These are phyloP conservation scores for Amborella trichopoda DNA, from an alignment of 164 flowering plant species.

Conservation along the genomic window DNA sequence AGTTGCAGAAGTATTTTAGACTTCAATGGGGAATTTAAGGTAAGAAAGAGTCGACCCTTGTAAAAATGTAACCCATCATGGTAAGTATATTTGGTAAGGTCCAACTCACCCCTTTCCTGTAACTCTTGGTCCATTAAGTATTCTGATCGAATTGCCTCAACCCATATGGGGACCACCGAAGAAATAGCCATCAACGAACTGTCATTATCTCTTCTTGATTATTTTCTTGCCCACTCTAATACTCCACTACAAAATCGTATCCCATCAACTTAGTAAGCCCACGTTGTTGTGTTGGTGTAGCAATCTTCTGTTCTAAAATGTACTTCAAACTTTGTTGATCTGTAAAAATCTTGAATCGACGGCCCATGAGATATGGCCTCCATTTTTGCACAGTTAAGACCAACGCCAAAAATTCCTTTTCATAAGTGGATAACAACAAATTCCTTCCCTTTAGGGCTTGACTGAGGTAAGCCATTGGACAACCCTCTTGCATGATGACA, in stretches of 20 bases:
- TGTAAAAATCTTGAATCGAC: neutral
- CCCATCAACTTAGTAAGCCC: neutral
- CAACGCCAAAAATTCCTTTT: neutral
- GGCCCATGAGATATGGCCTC: neutral
- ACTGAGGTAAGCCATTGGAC: neutral
- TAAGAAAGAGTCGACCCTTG: neutral
- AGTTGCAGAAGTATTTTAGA: neutral
- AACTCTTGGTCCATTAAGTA: neutral
- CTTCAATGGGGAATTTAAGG: neutral
- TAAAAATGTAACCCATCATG: neutral
- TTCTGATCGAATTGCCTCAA: neutral
- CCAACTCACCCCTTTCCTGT: neutral
- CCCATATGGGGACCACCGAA: neutral
- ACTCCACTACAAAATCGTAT: neutral
- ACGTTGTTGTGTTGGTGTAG: neutral
- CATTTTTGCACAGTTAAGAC: neutral
- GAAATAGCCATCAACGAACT: neutral
- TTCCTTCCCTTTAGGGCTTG: neutral
- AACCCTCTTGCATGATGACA: neutral
- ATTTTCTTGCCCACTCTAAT: neutral
- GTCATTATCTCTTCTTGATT: neutral
- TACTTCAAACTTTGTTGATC: neutral
- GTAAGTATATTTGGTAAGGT: neutral
- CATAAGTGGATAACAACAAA: neutral
- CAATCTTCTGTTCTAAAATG: neutral